Base-by-base conservation (phyloP, 257 asterid genomes). In the Petrea volubilis region DNA sequence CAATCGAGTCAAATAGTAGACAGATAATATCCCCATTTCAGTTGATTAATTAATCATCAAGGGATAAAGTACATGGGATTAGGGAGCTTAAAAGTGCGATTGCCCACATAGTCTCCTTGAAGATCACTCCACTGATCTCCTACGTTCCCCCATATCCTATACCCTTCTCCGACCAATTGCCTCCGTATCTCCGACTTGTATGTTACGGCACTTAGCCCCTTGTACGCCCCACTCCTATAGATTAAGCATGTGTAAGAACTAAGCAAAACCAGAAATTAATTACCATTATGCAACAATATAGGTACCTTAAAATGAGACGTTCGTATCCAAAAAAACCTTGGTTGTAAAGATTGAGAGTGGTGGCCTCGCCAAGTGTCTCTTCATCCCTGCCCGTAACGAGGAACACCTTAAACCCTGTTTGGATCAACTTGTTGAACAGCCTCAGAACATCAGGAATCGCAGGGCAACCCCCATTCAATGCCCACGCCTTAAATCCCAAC, bases 61-160 rank as follows among this genome's bases (percentile, higher is more conserved):
- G 95, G 95, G 70, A 88, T 76, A 64, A 83, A 82, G 74, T 86
- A 86, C 90, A 84, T 84, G 18, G 90, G 90, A 78, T 86, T 86
- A 33, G 92, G 90, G 23, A 86, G 81, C 73, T 86, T 84, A 56
- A 86, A 86, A 59, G 90, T 80, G 60, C 86, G 87, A 40, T 78
- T 75, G 41, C 92, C 92, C 0, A 55, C 59, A 64, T 31, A 65
- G 1, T 84, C 85, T 50, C 90, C 92, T 52, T 73, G 83, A 55
- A 86, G 83, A 76, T 86, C 92, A 76, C 83, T 82, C 92, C 92
- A 86, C 31, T 86, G 90, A 68, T 86, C 92, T 57, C 92, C 90
- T 14, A 80, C 80, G 14, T 86, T 86, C 36, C 92, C 92, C 90
- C 87, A 80, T 70, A 86, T 78, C 67, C 79, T 78, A 78, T 82